Conservation (phyloP, 352 stramenopile genomes). For the Globisporangium abappressorium region DNA sequence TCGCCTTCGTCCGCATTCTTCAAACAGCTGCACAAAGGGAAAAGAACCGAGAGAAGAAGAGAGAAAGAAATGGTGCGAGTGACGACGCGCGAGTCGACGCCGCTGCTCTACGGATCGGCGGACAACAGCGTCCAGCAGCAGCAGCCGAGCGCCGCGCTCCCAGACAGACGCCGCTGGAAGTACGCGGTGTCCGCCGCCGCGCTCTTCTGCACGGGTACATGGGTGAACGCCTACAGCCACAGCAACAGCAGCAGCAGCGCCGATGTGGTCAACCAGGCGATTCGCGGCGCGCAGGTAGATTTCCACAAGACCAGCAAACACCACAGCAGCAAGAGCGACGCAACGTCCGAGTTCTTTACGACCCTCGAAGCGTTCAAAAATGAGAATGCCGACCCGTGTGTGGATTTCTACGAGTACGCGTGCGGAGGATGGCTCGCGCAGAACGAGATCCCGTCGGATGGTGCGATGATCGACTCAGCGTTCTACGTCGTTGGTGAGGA, state of each 20-base stretch:
- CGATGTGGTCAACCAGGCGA: not conserved
- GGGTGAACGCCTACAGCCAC: conserved; percentile 18
- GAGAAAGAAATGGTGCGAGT: not conserved
- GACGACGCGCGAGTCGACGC: conserved; percentile 27
- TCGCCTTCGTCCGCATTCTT: not conserved
- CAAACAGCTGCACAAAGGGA: not conserved
- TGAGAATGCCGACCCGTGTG: conserved; percentile 49
- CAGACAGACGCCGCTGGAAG: conserved; percentile 6
- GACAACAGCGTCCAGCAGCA: not conserved
- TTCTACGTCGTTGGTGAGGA: conserved; percentile 46
- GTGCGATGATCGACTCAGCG: conserved; percentile 48
- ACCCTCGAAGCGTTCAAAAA: conserved; percentile 51
- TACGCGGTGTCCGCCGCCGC: conserved; percentile 15
- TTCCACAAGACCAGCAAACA: conserved; percentile 7
- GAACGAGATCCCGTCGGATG: conserved; percentile 46
- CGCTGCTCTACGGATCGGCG: conserved; percentile 30
- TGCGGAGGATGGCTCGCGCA: conserved; percentile 67
- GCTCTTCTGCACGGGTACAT: conserved; percentile 26
- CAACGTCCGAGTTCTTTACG: conserved; percentile 38
- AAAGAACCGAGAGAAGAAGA: not conserved
- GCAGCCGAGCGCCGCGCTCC: not conserved
- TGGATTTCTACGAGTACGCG: conserved; percentile 77
- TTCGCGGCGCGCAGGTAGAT: conserved; percentile 1
- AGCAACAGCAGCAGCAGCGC: not conserved
- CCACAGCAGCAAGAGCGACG: conserved; percentile 5